Evolutionary conservation across 805 yeast species (phyloP).

Genomic region (Wickerhamiella brachini): DNA sequence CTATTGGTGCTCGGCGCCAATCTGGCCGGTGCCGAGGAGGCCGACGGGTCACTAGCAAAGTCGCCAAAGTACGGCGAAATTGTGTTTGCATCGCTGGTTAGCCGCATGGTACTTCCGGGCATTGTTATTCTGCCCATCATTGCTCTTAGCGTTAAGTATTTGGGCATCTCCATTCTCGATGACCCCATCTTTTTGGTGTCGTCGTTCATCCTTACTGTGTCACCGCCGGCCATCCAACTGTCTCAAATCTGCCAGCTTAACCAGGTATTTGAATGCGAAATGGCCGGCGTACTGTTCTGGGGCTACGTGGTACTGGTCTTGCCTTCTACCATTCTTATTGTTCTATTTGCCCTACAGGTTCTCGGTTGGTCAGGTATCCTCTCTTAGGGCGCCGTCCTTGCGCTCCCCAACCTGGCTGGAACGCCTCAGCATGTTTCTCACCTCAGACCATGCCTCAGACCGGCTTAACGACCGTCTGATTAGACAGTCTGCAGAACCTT

Average conservation of each 20-base stretch:
- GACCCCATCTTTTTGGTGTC: slow-evolving; percentile 51
- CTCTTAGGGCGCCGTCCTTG: too few relatives aligned
- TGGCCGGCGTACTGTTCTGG: slow-evolving; percentile 56
- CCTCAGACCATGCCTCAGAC: too few relatives aligned
- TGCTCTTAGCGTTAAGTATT: slow-evolving; percentile 37
- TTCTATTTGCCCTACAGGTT: slow-evolving; percentile 40
- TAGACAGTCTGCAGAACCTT: too few relatives aligned
- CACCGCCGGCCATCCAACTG: slow-evolving; percentile 58
- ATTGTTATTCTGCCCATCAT: slow-evolving; percentile 39
- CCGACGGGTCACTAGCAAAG: slow-evolving; percentile 20
- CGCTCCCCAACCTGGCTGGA: too few relatives aligned
- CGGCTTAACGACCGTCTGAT: too few relatives aligned
- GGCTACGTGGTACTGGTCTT: slow-evolving; percentile 48
- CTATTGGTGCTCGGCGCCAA: slow-evolving; percentile 49
- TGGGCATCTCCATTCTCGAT: slow-evolving; percentile 33
- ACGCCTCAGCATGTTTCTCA: too few relatives aligned
- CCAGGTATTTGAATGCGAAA: slow-evolving; percentile 45
- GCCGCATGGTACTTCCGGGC: slow-evolving; percentile 51
- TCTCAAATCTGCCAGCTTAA: slow-evolving; percentile 52
- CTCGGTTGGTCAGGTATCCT: slow-evolving; percentile 35
- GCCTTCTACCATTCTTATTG: slow-evolving; percentile 45
- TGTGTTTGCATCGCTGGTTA: slow-evolving; percentile 38
- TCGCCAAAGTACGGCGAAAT: slow-evolving; percentile 31
- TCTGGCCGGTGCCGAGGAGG: slow-evolving; percentile 41
- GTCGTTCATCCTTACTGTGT: slow-evolving; percentile 42